These are phyloP conservation scores for Tylopilus rubrobrunneus DNA, from an alignment of 768 basidiomycete species.

Conservation along the genomic window DNA sequence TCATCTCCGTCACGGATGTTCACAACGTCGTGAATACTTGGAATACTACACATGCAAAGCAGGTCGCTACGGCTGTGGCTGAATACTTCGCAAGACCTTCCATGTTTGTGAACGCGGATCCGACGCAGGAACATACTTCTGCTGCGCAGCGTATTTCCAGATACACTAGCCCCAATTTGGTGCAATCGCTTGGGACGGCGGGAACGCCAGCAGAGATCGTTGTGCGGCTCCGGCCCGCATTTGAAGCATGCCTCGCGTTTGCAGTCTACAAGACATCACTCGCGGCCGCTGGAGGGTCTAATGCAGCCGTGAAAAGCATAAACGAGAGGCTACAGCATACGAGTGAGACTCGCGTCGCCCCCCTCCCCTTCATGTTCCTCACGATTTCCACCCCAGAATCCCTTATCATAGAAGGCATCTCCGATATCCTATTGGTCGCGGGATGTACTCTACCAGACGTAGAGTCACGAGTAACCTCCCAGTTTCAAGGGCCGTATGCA, in stretches of 20 bases:
- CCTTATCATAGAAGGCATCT: background rate
- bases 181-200: background rate
- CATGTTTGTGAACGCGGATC: background rate
- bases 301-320: background rate
- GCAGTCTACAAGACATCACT: background rate
- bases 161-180: background rate
- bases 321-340: background rate
- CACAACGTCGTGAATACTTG: background rate
- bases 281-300: background rate
- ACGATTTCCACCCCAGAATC: background rate
- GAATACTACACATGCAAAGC: background rate
- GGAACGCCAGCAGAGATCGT: too few species aligned
- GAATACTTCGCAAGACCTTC: background rate
- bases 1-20: too few species aligned
- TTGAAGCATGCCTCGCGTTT: background rate
- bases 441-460: background rate
- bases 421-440: background rate
- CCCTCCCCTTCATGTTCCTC: background rate
- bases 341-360: background rate
- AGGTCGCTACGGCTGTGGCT: background rate
- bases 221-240: background rate
- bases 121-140: too few species aligned
- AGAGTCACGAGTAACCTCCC: too few species aligned
- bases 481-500: too few species aligned
- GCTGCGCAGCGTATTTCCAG: background rate